Conservation (phyloP, 495 filamentous ascomycete genomes). For the Penicillium cataractarum region DNA sequence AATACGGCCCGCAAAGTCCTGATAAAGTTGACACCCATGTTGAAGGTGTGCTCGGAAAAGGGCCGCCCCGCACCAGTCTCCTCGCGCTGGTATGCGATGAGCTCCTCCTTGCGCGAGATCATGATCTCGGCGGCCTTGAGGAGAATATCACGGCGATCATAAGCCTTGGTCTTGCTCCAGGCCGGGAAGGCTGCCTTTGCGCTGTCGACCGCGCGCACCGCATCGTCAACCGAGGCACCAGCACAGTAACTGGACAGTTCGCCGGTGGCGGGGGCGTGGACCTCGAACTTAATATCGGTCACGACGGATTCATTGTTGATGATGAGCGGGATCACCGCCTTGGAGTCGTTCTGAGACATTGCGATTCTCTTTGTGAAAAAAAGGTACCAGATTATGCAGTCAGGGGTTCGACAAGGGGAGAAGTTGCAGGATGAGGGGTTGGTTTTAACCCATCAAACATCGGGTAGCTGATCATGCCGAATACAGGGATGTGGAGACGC, state of each 20-base stretch:
- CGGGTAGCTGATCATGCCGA: slow-evolving; percentile 19
- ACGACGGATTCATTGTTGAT: slow-evolving; percentile 71
- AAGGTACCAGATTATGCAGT: neutral
- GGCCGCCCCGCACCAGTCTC: slow-evolving; percentile 66
- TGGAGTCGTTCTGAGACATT: slow-evolving; percentile 18
- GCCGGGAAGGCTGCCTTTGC: slow-evolving; percentile 70
- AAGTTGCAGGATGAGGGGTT: slow-evolving; percentile 19
- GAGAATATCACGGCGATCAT: slow-evolving; percentile 70
- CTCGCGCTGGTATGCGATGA: slow-evolving; percentile 61
- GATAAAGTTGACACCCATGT: slow-evolving; percentile 59
- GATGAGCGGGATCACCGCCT: slow-evolving; percentile 63
- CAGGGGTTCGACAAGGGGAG: slow-evolving; percentile 2
- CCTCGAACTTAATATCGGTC: slow-evolving; percentile 64
- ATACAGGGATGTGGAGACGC: slow-evolving; percentile 18
- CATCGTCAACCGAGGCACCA: slow-evolving; percentile 67
- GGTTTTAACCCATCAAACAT: slow-evolving; percentile 8
- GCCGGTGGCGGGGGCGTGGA: slow-evolving; percentile 65
- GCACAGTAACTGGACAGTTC: slow-evolving; percentile 63
- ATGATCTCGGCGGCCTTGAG: slow-evolving; percentile 72
- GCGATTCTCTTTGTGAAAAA: neutral
- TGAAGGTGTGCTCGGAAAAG: slow-evolving; percentile 67
- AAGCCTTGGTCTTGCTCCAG: slow-evolving; percentile 68
- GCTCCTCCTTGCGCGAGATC: slow-evolving; percentile 62
- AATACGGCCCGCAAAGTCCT: slow-evolving; percentile 73
- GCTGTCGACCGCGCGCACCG: slow-evolving; percentile 58